Evolutionary conservation across 1,284 basidiomycete genomes (phyloP), one percentile per base, ranked within the genome.

Genomic region (Tilletia setariae): DNA sequence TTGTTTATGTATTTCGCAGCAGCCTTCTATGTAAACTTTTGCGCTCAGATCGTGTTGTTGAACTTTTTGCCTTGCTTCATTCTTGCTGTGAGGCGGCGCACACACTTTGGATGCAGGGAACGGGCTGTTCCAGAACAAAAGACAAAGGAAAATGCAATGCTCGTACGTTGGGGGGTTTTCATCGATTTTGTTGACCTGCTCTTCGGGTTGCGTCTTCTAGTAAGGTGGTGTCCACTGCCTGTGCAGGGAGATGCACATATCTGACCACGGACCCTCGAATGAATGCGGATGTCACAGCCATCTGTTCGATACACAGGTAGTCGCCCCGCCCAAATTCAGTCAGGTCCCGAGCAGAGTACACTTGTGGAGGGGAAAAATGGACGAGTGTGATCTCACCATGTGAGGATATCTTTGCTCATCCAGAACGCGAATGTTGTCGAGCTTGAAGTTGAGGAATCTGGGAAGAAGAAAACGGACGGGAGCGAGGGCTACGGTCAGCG

Each of bases 211-310:
- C 96, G 83, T 99, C 96, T 85, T 99, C 96, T 65, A 99, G 83
- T 65, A 98, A 84, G 76, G 96, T 94, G 3, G 94, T 97, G 84
- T 99, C 95, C 71, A 98, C 93, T 71, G 92, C 91, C 69, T 92
- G 90, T 23, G 92, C 89, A 2, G 94, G 92, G 68, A 98, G 87
- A 82, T 96, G 91, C 11, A 98, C 96, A 82, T 98, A 99, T 75
- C 96, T 90, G 46, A 98, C 94, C 15, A 98, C 96, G 1, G 94
- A 97, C 69, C 96, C 96, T 68, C 96, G 90, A 78, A 98, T 98
- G 83, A 98, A 99, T 81, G 93, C 95, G 82, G 97, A 98, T 85
- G 95, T 96, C 62, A 98, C 94, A 0, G 96, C 94, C 89, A 97
- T 93, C 95, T 98, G 78, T 47, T 23, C 23, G 1, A 42, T 15